phyloP scores from a whole-genome alignment of 2,329 filamentous ascomycete species.

The Aureobasidium sp. region DNA sequence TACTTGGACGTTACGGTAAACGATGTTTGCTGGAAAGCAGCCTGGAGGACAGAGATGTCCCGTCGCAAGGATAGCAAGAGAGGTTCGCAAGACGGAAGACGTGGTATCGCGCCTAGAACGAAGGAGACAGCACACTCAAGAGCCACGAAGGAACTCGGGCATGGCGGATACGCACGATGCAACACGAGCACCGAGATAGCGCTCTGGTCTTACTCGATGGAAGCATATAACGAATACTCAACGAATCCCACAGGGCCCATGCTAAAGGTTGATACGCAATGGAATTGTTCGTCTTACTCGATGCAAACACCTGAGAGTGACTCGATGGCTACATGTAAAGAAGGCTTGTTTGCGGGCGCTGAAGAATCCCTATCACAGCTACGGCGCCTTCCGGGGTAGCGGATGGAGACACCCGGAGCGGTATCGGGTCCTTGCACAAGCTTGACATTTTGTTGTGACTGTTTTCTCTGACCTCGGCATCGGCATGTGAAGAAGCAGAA shows the following conservation, averaged over 20 bases:
- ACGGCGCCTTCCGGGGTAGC: constrained; percentile 3
- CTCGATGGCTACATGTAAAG: constrained; percentile 7
- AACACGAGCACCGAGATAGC: background rate
- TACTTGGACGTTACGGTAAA: too few species aligned
- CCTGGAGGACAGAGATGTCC: too few species aligned
- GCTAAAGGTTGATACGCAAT: background rate
- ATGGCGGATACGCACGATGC: background rate
- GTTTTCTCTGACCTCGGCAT: constrained; percentile 7
- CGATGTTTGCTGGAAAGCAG: too few species aligned
- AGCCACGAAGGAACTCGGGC: background rate
- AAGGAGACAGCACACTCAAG: too few species aligned
- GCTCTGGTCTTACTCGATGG: background rate
- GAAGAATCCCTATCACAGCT: background rate
- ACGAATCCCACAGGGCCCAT: background rate
- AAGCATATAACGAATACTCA: background rate
- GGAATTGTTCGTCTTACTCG: background rate
- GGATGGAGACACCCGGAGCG: background rate
- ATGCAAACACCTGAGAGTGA: background rate
- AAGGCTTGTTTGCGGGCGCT: background rate
- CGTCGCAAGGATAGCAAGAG: too few species aligned
- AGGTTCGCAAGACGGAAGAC: too few species aligned
- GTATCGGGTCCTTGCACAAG: background rate
- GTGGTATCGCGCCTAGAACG: too few species aligned
- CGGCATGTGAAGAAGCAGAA: constrained; percentile 1
- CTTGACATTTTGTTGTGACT: constrained; percentile 1